Conservation (phyloP, 306 rosid species). For the Vicia sativa region DNA sequence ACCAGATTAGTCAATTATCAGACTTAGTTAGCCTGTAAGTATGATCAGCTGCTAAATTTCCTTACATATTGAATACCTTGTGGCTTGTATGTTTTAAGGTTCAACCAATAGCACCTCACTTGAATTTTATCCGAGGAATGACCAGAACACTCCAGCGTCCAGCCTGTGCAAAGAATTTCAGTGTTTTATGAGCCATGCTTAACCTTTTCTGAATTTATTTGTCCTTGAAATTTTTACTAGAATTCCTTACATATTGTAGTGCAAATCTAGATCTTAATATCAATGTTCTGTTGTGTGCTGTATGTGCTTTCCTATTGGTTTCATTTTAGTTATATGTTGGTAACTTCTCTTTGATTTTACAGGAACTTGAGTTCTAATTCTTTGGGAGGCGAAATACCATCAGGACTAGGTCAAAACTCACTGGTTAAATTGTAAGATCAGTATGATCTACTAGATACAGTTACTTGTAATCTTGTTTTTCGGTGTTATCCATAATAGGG, state of each 20-base stretch:
- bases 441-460: slow-evolving; percentile 23
- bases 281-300: slow-evolving; percentile 3
- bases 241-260: slow-evolving; percentile 18
- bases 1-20: slow-evolving; percentile 73
- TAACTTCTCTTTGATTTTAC: slow-evolving; percentile 33
- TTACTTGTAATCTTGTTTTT: slow-evolving; percentile 14
- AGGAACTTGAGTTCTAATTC: slow-evolving; percentile 93
- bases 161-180: too few relatives aligned
- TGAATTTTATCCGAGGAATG: too few relatives aligned
- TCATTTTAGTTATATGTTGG: not conserved
- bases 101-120: too few relatives aligned
- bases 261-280: slow-evolving; percentile 9
- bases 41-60: slow-evolving; percentile 38
- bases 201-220: not conserved
- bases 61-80: not conserved
- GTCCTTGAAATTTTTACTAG: slow-evolving; percentile 8
- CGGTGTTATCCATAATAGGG: slow-evolving; percentile 10
- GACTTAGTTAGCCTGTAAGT: slow-evolving; percentile 95
- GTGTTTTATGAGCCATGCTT: too few relatives aligned
- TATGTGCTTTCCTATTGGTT: slow-evolving; percentile 26
- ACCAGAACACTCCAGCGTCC: too few relatives aligned
- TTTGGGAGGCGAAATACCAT: slow-evolving; percentile 68
- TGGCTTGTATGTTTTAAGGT: too few relatives aligned
- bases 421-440: slow-evolving; percentile 72
- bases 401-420: slow-evolving; percentile 75